Evolutionary conservation across 495 filamentous ascomycete genomes (phyloP).

Genomic region (Tuber umbilicatum): DNA sequence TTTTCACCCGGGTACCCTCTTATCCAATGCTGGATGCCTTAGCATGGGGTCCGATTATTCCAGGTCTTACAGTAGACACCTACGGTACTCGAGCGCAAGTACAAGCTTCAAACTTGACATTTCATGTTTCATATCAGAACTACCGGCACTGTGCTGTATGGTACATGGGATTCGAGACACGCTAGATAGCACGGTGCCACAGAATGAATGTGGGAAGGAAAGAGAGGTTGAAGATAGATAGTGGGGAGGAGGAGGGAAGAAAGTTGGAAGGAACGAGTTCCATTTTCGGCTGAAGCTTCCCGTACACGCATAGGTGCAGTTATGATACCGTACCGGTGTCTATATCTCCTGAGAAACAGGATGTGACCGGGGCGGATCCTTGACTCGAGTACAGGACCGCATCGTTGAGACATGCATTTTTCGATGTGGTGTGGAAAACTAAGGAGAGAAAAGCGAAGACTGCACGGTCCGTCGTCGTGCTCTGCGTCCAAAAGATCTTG

Average conservation of each 20-base stretch:
- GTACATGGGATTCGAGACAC: neutral
- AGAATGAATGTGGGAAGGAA: neutral
- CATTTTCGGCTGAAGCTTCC: neutral
- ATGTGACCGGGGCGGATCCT: neutral
- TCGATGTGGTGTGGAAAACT: too few relatives aligned
- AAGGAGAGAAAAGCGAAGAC: too few relatives aligned
- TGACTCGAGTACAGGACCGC: neutral
- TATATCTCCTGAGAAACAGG: neutral
- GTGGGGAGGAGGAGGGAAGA: neutral
- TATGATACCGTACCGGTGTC: neutral
- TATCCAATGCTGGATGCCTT: neutral
- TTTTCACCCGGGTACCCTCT: neutral
- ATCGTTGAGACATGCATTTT: neutral
- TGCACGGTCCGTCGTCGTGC: too few relatives aligned
- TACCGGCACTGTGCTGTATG: neutral
- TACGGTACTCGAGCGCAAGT: neutral
- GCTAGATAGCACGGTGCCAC: neutral
- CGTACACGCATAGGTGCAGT: neutral
- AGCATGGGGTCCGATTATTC: neutral
- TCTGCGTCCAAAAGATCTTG: too few relatives aligned
- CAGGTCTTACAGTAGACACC: neutral
- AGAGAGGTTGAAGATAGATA: neutral
- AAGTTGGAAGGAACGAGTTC: neutral
- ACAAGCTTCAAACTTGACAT: neutral
- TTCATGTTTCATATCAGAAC: neutral